Base-by-base conservation (phyloP, 257 asterid species). In the Cynanchum wilfordii region DNA sequence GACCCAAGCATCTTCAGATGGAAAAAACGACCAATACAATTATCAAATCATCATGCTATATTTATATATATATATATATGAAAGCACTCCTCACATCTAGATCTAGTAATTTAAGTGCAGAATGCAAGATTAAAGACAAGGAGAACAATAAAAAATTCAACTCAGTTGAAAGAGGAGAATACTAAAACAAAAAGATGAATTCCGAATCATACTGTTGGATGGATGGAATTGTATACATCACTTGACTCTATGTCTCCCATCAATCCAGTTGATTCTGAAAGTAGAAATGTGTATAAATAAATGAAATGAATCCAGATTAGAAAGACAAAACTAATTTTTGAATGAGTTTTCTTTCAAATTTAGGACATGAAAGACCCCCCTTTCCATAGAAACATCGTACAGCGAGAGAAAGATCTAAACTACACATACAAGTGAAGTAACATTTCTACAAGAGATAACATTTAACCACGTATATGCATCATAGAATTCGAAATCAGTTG, bases 241-340 rank as follows among this genome's bases (percentile, higher is more conserved):
- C 10, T 52, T 25, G 66, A 8, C 24, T 11, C 22, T 24, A 63
- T 49, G 54, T 70, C 72, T 22, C 54, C 75, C 75, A 76, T 76
- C 50, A 55, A 63, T 51, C 49, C 60, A 51, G 49, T 24, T 20
- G 60, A 45, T 67, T 49, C 74, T 57, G 63, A 64, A 17, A 63
- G 27, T 49, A 19, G 49, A 49, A 29, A n/a, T 27, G 36, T 60
- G 45, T 5, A 30, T 62, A 33, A 62, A 56, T 9, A 56, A 13
- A 75, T 5, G 36, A 55, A 36, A 19, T 33, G 13, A 45, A 11
- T 54, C 22, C 7, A 64, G 12, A 11, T 38, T 22, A 54, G 7
- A 66, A 27, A 27, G 49, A 52, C 13, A 27, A 10, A 58, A 36
- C 36, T 66, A 20, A 27, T 40, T 22, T 13, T 36, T 52, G 29